phyloP scores from a whole-genome alignment of 306 rosid genomes.

The Inga leiocalycina region DNA sequence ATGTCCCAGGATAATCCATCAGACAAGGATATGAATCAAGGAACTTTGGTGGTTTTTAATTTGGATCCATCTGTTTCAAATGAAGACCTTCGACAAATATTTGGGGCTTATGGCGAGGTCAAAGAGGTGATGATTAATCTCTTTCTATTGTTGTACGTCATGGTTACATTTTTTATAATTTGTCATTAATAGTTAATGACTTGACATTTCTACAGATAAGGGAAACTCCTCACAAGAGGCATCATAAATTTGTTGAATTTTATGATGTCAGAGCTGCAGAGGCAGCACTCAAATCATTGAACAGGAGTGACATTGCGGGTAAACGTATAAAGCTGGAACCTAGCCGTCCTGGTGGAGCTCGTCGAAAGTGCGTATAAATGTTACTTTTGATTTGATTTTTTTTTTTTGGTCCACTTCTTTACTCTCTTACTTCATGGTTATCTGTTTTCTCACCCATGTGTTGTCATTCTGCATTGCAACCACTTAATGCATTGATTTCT shows the following conservation, averaged over 20 bases:
- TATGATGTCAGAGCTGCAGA: conserved; percentile 97
- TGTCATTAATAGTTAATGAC: conserved; percentile 16
- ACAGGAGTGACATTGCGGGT: conserved; percentile 98
- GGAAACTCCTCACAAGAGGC: conserved; percentile 99
- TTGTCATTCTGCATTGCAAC: neutral
- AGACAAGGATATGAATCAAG: conserved; percentile 98
- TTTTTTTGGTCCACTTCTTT: neutral
- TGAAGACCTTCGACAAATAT: conserved; percentile 95
- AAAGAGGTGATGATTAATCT: conserved; percentile 73
- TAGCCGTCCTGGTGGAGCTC: conserved; percentile 99
- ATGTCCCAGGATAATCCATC: conserved; percentile 88
- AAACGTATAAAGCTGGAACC: conserved; percentile 99
- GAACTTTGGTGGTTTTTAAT: conserved; percentile 94
- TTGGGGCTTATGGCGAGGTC: conserved; percentile 98
- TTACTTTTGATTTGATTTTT: conserved; percentile 13
- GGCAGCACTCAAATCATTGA: conserved; percentile 88
- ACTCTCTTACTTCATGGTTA: too few species aligned
- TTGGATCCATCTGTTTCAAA: conserved; percentile 95
- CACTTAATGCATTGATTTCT: neutral
- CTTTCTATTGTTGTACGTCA: conserved; percentile 1
- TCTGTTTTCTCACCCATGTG: neutral
- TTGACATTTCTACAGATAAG: conserved; percentile 69
- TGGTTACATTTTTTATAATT: neutral
- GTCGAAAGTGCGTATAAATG: conserved; percentile 73
- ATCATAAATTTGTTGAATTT: conserved; percentile 96